phyloP scores from a whole-genome alignment of 2,329 filamentous ascomycete species.

The Hypoxylon sp. region DNA sequence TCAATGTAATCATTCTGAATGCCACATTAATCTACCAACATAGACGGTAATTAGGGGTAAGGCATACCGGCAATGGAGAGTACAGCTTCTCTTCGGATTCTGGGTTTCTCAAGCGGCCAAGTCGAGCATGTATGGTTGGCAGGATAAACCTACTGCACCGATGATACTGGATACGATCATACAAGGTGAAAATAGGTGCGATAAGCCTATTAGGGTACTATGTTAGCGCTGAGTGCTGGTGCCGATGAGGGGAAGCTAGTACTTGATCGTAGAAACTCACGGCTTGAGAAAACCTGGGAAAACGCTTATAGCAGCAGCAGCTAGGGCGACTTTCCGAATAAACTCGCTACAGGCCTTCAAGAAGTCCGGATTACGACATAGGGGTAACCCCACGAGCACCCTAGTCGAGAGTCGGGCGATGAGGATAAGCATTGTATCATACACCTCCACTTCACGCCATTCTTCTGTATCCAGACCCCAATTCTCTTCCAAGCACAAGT shows the following conservation, averaged over 20 bases:
- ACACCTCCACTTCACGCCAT: constrained; percentile 55
- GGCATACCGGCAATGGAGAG: constrained; percentile 43
- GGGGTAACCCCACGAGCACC: constrained; percentile 53
- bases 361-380: constrained; percentile 52
- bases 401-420: constrained; percentile 54
- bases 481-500: constrained; percentile 48
- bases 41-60: neutral
- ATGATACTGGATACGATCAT: constrained; percentile 54
- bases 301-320: constrained; percentile 52
- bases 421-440: constrained; percentile 54
- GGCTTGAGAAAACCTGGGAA: constrained; percentile 54
- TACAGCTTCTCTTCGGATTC: constrained; percentile 42
- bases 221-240: constrained; percentile 3
- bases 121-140: constrained; percentile 55
- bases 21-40: neutral
- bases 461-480: constrained; percentile 53
- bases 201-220: constrained; percentile 45
- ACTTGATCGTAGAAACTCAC: constrained; percentile 43
- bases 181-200: constrained; percentile 51
- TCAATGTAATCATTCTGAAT: constrained; percentile 58
- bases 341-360: constrained; percentile 53
- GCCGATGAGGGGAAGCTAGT: neutral
- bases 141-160: constrained; percentile 53
- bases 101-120: constrained; percentile 36
- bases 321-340: constrained; percentile 52